Base-by-base conservation (phyloP, 345 rosid genomes). In the Camelina sativa region DNA sequence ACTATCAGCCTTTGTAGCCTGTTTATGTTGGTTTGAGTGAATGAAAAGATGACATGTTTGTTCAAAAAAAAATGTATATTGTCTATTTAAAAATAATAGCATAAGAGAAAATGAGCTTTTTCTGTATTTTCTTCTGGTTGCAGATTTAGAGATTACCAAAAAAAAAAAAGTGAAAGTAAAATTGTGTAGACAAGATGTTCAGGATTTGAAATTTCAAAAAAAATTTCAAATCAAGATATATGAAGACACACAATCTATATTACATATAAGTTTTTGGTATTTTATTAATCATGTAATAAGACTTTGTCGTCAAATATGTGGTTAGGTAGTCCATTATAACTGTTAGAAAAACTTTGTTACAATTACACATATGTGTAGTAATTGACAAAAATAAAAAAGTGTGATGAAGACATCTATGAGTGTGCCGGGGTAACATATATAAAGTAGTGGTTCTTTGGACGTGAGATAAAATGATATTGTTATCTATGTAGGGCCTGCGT, bases 401-500 rank as follows among this genome's bases (percentile, higher is more conserved):
- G 11, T 34, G 71, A 55, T 28, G 46, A 54, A 53, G 59, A 76
- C 68, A 75, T 28, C 9, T 48, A 16, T 62, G 51, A 68, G 30
- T 69, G 19, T 44, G 67, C 53, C 12, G 22, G n/a, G 2, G 38
- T 52, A 28, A 28, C 52, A 67, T 40, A 32, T 59, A 34, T 7
- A 34, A 10, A 4, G 69, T 51, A 54, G 67, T 59, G 62, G 69
- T 60, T 68, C 38, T 43, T 25, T 61, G 50, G 63, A 38, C 67
- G 51, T 61, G 79, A 74, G 22, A 60, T 51, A 61, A 76, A 62
- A 62, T 70, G 15, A 63, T 62, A 55, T 56, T 55, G 59, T 76
- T 62, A 69, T 76, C 35, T 46, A 17, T 54, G 76, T 76, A 76
- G 80, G 80, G 19, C 53, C 78, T 51, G 40, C 17, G 9, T 57